Evolutionary conservation across 2,329 filamentous ascomycete genomes (phyloP), one percentile per base, ranked within the genome.

Genomic region (Parastagonospora nodorum): DNA sequence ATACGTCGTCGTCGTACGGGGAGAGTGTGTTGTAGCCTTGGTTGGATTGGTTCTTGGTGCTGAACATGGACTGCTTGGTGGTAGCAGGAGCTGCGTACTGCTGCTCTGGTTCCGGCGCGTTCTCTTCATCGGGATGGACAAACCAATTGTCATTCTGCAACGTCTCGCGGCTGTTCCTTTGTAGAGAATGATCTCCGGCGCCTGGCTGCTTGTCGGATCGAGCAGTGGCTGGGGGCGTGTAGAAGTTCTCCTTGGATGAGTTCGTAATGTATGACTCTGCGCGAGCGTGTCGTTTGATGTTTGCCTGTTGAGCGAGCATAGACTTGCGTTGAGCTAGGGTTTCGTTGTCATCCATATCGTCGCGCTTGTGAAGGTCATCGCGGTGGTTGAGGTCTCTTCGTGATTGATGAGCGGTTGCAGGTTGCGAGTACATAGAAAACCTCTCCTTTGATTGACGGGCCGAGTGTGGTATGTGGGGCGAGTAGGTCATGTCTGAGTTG

Each of bases 401-500:
- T 19, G 74, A 76, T 37, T 71, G 71, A 30, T 68, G 63, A 29
- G 64, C 62, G 10, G 75, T 71, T 5, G 58, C 56, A n/a, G 71
- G 60, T 45, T 73, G 68, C 5, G 65, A 64, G 53, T 72, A 73
- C 53, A 71, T 85, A 76, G 59, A 86, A 48, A 64, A 64, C 12
- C 61, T 50, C 78, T 49, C 75, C 32, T 79, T 80, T 0, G 85
- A 85, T 57, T 84, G 79, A 42, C 78, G 78, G 33, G 80, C 82
- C 55, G 79, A 73, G 42, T 75, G 73, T 8, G 80, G 78, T 8
- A 77, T 82, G 46, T 80, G 78, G 2, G 75, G 75, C 11, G 78
- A 81, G 53, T 80, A 82, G 19, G 75, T 76, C 41, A 80, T 73
- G 4, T 83, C 85, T 29, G 82, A 81, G 9, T 82, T 80, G 2